phyloP scores from a whole-genome alignment of 352 stramenopile genomes.

The Phytophthora vignae region DNA sequence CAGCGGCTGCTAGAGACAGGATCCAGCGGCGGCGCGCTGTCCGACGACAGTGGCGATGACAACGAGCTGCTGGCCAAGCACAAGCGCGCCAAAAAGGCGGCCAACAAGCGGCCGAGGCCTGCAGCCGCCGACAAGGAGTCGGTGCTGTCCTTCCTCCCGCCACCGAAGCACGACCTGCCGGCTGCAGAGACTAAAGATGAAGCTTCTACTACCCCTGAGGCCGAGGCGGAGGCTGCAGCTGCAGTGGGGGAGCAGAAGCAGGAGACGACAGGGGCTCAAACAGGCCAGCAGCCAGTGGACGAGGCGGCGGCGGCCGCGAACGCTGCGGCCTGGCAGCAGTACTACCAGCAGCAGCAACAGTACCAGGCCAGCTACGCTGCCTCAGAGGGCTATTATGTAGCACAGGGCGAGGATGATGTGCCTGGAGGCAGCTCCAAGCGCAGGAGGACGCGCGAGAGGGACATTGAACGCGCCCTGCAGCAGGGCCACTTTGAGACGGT shows the following conservation, averaged over 20 bases:
- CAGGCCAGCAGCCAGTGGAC: slow-evolving; percentile 23
- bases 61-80: slow-evolving; percentile 63
- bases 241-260: slow-evolving; percentile 6
- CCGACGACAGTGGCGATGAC: slow-evolving; percentile 50
- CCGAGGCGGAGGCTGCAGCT: not conserved
- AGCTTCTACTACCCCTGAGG: not conserved
- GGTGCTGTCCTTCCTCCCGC: slow-evolving; percentile 66
- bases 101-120: slow-evolving; percentile 42
- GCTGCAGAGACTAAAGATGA: slow-evolving; percentile 7
- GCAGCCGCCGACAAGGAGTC: slow-evolving; percentile 6
- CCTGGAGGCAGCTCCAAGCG: slow-evolving; percentile 56
- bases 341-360: slow-evolving; percentile 52
- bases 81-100: slow-evolving; percentile 48
- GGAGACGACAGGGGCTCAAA: slow-evolving; percentile 5
- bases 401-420: slow-evolving; percentile 43
- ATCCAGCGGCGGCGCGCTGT: slow-evolving; percentile 2
- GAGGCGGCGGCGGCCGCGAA: slow-evolving; percentile 26
- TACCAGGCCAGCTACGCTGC: slow-evolving; percentile 36
- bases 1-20: slow-evolving; percentile 61
- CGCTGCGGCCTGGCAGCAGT: slow-evolving; percentile 44
- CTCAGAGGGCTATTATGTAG: slow-evolving; percentile 40
- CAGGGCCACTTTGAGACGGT: slow-evolving; percentile 73
- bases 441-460: slow-evolving; percentile 61
- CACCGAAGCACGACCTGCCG: slow-evolving; percentile 58
- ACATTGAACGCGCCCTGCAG: slow-evolving; percentile 76